These are phyloP conservation scores for Lactifluus volemus DNA, from an alignment of 768 basidiomycete species.

Conservation along the genomic window DNA sequence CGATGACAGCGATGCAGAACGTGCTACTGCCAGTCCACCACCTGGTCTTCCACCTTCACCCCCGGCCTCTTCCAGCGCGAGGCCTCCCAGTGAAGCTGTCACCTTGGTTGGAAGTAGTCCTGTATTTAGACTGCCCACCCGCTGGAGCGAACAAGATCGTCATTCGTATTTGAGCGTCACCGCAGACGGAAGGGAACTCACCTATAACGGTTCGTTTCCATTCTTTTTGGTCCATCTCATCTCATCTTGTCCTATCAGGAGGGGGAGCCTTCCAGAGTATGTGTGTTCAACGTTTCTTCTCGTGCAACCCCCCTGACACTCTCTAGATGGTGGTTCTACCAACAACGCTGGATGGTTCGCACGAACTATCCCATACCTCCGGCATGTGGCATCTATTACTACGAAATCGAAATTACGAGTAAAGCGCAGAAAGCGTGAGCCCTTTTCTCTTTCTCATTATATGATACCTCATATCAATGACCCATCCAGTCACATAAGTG, in stretches of 20 bases:
- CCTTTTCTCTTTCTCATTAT: conserved; percentile 2
- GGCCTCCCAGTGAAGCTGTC: conserved; percentile 12
- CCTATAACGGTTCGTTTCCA: conserved; percentile 48
- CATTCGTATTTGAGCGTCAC: conserved; percentile 52
- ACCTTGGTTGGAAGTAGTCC: conserved; percentile 21
- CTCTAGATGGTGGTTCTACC: conserved; percentile 13
- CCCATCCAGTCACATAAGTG: conserved; percentile 57
- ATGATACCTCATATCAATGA: conserved; percentile 17
- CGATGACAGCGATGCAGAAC: conserved; percentile 22
- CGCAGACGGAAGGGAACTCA: conserved; percentile 63
- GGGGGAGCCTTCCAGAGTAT: conserved; percentile 15
- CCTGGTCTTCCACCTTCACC: conserved; percentile 15
- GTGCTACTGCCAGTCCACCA: conserved; percentile 19
- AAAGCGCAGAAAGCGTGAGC: conserved; percentile 75
- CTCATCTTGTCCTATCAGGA: background rate
- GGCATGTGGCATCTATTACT: conserved; percentile 90
- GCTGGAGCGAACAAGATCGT: conserved; percentile 70
- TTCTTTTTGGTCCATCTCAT: background rate
- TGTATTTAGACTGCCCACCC: conserved; percentile 55
- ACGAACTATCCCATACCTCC: conserved; percentile 72
- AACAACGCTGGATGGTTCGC: conserved; percentile 64
- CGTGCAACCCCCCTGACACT: background rate
- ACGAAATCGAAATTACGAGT: conserved; percentile 77
- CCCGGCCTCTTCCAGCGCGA: conserved; percentile 6
- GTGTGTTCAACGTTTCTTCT: background rate